Percentiles rank a stretch among this genome's conserved stretches.
phyloP scores from a whole-genome alignment of 768 basidiomycete genomes.

The Tylopilus felleus region DNA sequence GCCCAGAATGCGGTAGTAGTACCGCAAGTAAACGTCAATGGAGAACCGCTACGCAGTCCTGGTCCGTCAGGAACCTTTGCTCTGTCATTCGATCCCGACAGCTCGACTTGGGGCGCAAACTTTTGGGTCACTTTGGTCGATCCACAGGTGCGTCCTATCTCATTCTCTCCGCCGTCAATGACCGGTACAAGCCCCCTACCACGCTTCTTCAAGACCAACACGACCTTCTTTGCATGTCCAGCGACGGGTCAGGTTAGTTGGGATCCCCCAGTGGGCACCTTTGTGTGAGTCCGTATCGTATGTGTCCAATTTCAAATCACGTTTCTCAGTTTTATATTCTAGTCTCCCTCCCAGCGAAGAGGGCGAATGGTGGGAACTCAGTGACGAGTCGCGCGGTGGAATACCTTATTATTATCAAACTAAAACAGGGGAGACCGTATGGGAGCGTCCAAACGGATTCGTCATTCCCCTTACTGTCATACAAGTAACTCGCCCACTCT shows the following conservation, averaged over 20 bases:
- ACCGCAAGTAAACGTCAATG: slow-evolving; percentile 36
- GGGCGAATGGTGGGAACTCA: slow-evolving; percentile 96
- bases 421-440: slow-evolving; percentile 84
- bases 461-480: slow-evolving; percentile 89
- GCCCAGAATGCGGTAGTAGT: slow-evolving; percentile 20
- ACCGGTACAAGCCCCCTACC: slow-evolving; percentile 6
- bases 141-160: slow-evolving; percentile 63
- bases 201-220: slow-evolving; percentile 41
- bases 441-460: slow-evolving; percentile 87
- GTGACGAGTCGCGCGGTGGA: slow-evolving; percentile 78
- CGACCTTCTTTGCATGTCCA: slow-evolving; percentile 89
- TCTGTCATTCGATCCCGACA: slow-evolving; percentile 28
- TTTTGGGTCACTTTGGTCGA: slow-evolving; percentile 95
- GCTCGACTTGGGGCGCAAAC: slow-evolving; percentile 76
- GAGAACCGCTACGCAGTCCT: slow-evolving; percentile 31
- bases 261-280: slow-evolving; percentile 88
- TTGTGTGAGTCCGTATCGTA: slow-evolving; percentile 60
- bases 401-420: slow-evolving; percentile 95
- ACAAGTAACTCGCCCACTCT: slow-evolving; percentile 50
- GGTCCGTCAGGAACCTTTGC: slow-evolving; percentile 29
- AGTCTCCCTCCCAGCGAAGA: slow-evolving; percentile 80
- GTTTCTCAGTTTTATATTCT: slow-evolving; percentile 14
- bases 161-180: slow-evolving; percentile 6
- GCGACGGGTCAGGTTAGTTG: slow-evolving; percentile 90
- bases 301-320: slow-evolving; percentile 12